Evolutionary conservation across 805 yeast genomes (phyloP).

Genomic region (Candida schatavii): DNA sequence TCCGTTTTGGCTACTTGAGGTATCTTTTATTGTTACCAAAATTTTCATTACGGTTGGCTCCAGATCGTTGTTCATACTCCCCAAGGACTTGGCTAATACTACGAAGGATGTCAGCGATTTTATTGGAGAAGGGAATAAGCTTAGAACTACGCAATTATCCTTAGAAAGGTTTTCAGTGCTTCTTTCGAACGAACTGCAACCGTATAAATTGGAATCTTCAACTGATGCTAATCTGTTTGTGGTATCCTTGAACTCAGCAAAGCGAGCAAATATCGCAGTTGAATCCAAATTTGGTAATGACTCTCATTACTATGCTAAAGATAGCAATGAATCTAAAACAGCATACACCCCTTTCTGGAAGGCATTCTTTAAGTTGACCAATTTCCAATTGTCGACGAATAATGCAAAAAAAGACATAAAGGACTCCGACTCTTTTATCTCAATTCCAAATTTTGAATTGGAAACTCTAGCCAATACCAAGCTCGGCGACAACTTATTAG

Average conservation of each 20-base stretch:
- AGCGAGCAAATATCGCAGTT: not conserved
- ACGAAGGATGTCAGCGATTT: slow-evolving; percentile 10
- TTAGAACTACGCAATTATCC: slow-evolving; percentile 16
- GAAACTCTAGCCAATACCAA: slow-evolving; percentile 9
- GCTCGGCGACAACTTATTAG: slow-evolving; percentile 11
- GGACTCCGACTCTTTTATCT: slow-evolving; percentile 12
- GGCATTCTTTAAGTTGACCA: slow-evolving; percentile 11
- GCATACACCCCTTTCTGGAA: slow-evolving; percentile 21
- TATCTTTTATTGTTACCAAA: slow-evolving; percentile 15
- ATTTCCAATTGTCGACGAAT: slow-evolving; percentile 15
- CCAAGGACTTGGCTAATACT: not conserved
- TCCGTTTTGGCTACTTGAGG: slow-evolving; percentile 34
- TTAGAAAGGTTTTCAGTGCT: slow-evolving; percentile 12
- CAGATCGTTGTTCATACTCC: slow-evolving; percentile 35
- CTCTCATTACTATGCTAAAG: too few relatives aligned
- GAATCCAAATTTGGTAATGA: not conserved
- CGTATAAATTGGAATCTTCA: not conserved
- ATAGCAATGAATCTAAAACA: not conserved
- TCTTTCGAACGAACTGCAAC: slow-evolving; percentile 8
- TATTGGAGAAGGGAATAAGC: slow-evolving; percentile 15
- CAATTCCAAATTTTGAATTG: slow-evolving; percentile 20
- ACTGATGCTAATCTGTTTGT: not conserved
- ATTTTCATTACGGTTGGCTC: slow-evolving; percentile 31
- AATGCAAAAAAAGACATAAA: slow-evolving; percentile 15
- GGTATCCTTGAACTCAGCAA: not conserved